phyloP scores from a whole-genome alignment of 345 rosid species.

The Gossypium ekmanianum region DNA sequence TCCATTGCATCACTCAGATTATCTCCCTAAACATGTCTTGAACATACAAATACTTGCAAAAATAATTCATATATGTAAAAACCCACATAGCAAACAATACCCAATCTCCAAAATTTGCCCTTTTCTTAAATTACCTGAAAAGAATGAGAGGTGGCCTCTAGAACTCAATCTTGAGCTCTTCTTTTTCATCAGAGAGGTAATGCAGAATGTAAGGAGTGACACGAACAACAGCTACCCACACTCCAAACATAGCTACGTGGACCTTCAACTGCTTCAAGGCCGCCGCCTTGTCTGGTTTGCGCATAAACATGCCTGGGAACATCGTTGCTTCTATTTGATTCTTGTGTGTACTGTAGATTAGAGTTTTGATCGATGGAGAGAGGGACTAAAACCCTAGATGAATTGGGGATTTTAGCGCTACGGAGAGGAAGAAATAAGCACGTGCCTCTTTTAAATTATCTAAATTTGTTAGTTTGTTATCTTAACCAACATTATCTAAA shows the following conservation, averaged over 20 bases:
- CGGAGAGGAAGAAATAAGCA: not conserved
- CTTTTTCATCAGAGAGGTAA: slow-evolving; percentile 54
- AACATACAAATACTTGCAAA: not conserved
- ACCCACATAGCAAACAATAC: not conserved
- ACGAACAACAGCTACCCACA: slow-evolving; percentile 60
- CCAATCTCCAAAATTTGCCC: not conserved
- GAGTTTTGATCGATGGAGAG: not conserved
- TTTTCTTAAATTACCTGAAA: slow-evolving; percentile 6
- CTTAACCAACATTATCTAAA: too few species aligned
- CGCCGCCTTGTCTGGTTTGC: slow-evolving; percentile 74
- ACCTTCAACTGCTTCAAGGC: slow-evolving; percentile 73
- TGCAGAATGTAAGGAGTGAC: slow-evolving; percentile 69
- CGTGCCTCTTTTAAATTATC: too few species aligned
- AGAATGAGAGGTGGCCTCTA: slow-evolving; percentile 22
- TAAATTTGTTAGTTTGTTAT: too few species aligned
- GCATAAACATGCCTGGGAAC: slow-evolving; percentile 85
- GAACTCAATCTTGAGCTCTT: slow-evolving; percentile 76
- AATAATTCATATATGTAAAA: not conserved
- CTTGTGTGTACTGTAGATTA: not conserved
- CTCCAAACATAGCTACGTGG: slow-evolving; percentile 57
- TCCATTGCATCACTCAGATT: not conserved
- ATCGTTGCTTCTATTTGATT: slow-evolving; percentile 30
- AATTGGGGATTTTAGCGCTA: not conserved
- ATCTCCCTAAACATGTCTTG: not conserved
- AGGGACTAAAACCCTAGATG: slow-evolving; percentile 15